phyloP scores from a whole-genome alignment of 2,329 filamentous ascomycete species.

The Parafenestella ontariensis region DNA sequence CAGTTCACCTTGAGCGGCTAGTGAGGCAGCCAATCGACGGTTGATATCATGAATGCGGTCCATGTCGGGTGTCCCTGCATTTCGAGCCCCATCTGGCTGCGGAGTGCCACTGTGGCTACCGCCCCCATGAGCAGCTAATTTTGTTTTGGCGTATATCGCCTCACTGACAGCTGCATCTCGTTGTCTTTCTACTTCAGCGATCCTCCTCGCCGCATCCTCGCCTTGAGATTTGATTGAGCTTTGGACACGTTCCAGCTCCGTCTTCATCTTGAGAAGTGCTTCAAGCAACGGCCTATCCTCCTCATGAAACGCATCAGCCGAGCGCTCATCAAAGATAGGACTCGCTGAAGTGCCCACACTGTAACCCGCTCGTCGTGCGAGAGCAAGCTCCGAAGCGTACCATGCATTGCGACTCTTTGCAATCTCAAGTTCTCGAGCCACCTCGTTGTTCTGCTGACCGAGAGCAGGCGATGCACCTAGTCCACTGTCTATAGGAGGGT shows the following conservation, averaged over 20 bases:
- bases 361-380: conserved; percentile 91
- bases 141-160: conserved; percentile 93
- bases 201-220: conserved; percentile 81
- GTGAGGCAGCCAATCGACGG: conserved; percentile 79
- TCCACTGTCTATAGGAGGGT: conserved; percentile 64
- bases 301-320: conserved; percentile 82
- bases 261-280: conserved; percentile 88
- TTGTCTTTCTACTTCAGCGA: conserved; percentile 94
- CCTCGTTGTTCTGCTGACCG: conserved; percentile 71
- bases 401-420: conserved; percentile 89
- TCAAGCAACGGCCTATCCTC: conserved; percentile 93
- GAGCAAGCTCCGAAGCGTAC: conserved; percentile 93
- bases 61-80: conserved; percentile 65
- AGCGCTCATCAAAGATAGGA: conserved; percentile 77
- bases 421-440: conserved; percentile 86
- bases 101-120: conserved; percentile 69
- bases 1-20: conserved; percentile 82
- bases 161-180: conserved; percentile 93
- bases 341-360: conserved; percentile 72
- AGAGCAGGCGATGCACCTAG: conserved; percentile 66
- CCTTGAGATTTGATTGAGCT: conserved; percentile 88
- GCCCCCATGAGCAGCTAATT: conserved; percentile 78
- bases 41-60: conserved; percentile 78
- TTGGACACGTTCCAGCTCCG: conserved; percentile 89
- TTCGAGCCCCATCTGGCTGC: conserved; percentile 62